Percentiles rank a stretch among this genome's conserved stretches.
Conservation (phyloP, 495 filamentous ascomycete species). For the Podospora comata region DNA sequence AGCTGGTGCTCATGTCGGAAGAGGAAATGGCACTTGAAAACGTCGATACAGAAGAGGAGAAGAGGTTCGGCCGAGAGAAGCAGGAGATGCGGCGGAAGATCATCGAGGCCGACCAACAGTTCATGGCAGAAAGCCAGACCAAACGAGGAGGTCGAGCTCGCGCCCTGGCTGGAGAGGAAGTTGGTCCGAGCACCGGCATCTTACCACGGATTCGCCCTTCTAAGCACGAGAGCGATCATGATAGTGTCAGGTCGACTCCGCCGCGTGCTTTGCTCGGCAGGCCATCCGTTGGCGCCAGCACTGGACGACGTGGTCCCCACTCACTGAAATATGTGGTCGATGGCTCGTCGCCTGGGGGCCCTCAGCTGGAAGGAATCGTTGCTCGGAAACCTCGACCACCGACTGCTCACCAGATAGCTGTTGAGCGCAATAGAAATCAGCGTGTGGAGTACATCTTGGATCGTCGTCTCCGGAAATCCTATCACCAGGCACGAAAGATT, state of each 20-base stretch:
- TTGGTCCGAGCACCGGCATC: constrained; percentile 57
- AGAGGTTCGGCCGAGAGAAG: constrained; percentile 82
- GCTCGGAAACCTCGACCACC: constrained; percentile 65
- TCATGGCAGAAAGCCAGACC: constrained; percentile 47
- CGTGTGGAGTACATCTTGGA: constrained; percentile 84
- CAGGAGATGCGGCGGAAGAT: constrained; percentile 77
- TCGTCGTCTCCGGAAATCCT: constrained; percentile 62
- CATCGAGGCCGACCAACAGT: constrained; percentile 53
- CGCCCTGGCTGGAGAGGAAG: constrained; percentile 48
- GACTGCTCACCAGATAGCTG: constrained; percentile 89
- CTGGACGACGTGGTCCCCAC: constrained; percentile 46
- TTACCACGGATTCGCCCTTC: constrained; percentile 52
- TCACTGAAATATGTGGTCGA: constrained; percentile 50
- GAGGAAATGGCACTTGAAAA: constrained; percentile 82
- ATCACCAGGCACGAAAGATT: constrained; percentile 57
- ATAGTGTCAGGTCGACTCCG: constrained; percentile 57
- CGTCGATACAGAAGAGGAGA: constrained; percentile 81
- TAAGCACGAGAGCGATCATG: constrained; percentile 57
- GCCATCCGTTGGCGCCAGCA: constrained; percentile 29
- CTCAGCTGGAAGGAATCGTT: constrained; percentile 42
- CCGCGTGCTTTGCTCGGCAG: constrained; percentile 44
- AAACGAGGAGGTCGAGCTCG: constrained; percentile 38
- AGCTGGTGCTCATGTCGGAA: constrained; percentile 69
- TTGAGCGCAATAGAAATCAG: constrained; percentile 83
- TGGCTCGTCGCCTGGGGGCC: constrained; percentile 49